Evolutionary conservation across 257 asterid species (phyloP).

Genomic region (Dorcoceras hygrometricum): DNA sequence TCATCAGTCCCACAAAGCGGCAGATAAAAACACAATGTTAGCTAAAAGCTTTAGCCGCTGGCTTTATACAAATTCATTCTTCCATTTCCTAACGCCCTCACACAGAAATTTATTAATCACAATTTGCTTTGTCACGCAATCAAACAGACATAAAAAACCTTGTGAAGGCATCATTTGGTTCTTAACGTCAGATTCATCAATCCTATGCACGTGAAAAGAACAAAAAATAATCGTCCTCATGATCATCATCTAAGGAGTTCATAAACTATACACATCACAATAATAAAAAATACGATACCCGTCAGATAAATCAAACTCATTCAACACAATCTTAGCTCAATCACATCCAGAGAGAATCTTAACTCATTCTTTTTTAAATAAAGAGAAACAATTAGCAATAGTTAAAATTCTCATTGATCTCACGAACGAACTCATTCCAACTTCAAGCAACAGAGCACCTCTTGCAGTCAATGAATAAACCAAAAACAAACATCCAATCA

Average conservation of each 20-base stretch:
- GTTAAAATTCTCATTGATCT: too few relatives aligned
- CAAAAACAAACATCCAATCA: too few relatives aligned
- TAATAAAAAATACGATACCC: not conserved
- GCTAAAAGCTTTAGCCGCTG: not conserved
- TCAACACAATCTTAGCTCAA: too few relatives aligned
- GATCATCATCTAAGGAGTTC: not conserved
- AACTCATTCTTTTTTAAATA: too few relatives aligned
- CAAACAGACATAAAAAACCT: not conserved
- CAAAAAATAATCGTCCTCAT: not conserved
- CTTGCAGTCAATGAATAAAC: too few relatives aligned
- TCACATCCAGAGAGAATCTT: too few relatives aligned
- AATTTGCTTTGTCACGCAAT: not conserved
- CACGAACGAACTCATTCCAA: too few relatives aligned
- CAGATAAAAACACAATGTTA: not conserved
- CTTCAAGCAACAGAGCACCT: too few relatives aligned
- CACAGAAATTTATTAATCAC: not conserved
- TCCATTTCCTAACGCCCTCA: not conserved
- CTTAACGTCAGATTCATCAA: not conserved
- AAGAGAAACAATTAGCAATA: too few relatives aligned
- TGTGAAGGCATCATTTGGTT: not conserved
- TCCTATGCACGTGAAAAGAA: not conserved
- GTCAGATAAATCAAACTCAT: too few relatives aligned
- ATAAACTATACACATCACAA: conserved; percentile 9
- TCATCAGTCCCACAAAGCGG: conserved; percentile 1
- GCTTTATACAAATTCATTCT: not conserved